Evolutionary conservation across 352 stramenopile species (phyloP), one percentile per base, ranked within the genome.

Genomic region (Globisporangium cederbergense): DNA sequence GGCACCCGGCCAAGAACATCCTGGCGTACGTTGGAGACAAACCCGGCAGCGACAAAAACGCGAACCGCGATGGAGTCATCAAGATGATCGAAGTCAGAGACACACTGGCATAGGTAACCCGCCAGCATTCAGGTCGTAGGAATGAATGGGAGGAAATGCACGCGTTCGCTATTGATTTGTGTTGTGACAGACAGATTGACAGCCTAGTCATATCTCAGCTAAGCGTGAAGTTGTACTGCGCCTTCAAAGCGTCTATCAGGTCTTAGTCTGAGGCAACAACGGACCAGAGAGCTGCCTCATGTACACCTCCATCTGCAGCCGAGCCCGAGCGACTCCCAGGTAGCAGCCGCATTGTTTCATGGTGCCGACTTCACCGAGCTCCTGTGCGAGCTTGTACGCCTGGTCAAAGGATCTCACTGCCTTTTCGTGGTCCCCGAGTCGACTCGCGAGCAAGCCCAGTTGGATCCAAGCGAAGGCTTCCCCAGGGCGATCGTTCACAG

Each of bases 381-480:
- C 79, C 60, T 91, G 78, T 0, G 86, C 82, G 4, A 95, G 63
- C 34, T 83, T 79, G 73, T 95, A 89, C 11, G 86, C 83, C 45
- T 95, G 82, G 54, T 95, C 86, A 57, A 92, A 93, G 7, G 82
- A 77, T 2, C 86, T 79, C 59, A 89, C 82, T 2, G 86, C 82
- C 36, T 83, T 88, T 16, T 89, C 82, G 49, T 89, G 74, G 20
- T 92, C 75, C 4, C 67, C 73, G 8, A 67, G 28, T 32, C 77
- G 78, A 57, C 77, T 88, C 32, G 81, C 84, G 22, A 97, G 69
- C 38, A 95, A 72, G 0, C 89, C 89, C 1, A 97, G 74, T 52
- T 95, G 87, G 57, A 95, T 91, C 86, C 86, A 97, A 9, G 89
- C 85, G 54, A 93, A 93, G 9, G 83, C 80, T 65, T 97, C 88